A percentile compares a stretch with the other conserved stretches of the same genome.
These are phyloP conservation scores for Ceratocystis ficicola DNA, from an alignment of 2,329 filamentous ascomycete genomes.

Conservation along the genomic window DNA sequence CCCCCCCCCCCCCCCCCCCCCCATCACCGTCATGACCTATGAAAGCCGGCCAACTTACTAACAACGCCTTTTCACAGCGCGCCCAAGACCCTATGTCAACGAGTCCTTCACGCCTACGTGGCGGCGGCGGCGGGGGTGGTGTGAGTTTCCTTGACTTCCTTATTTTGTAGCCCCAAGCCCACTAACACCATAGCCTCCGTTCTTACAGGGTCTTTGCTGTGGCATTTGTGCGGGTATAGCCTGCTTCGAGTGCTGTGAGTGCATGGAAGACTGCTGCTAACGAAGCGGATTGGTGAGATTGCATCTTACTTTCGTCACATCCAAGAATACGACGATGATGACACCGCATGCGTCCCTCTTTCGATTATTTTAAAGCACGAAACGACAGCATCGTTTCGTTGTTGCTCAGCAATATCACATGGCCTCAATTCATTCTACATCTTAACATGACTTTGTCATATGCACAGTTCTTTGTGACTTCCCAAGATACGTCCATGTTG, in stretches of 20 bases:
- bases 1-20: too few species aligned
- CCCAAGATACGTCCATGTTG: background rate
- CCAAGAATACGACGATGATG: too few species aligned
- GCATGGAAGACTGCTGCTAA: constrained; percentile 27
- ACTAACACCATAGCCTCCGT: background rate
- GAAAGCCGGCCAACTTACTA: background rate
- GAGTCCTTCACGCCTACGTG: constrained; percentile 12
- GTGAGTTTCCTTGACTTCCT: constrained; percentile 8
- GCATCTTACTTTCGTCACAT: background rate
- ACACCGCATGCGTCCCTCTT: too few species aligned
- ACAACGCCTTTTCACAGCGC: background rate
- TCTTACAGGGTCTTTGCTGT: constrained; percentile 31
- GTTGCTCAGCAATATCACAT: too few species aligned
- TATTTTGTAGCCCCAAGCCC: background rate
- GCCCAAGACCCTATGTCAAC: constrained; percentile 12
- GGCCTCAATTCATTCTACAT: background rate
- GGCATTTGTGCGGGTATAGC: constrained; percentile 33
- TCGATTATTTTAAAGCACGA: too few species aligned
- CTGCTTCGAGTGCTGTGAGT: constrained; percentile 30
- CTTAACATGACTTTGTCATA: background rate
- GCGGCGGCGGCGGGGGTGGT: constrained; percentile 16
- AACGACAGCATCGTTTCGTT: too few species aligned
- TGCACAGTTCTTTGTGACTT: background rate
- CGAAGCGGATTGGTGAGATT: background rate
- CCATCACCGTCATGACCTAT: background rate